Base-by-base conservation (phyloP, 2,329 filamentous ascomycete species). In the Fusarium miscanthi region DNA sequence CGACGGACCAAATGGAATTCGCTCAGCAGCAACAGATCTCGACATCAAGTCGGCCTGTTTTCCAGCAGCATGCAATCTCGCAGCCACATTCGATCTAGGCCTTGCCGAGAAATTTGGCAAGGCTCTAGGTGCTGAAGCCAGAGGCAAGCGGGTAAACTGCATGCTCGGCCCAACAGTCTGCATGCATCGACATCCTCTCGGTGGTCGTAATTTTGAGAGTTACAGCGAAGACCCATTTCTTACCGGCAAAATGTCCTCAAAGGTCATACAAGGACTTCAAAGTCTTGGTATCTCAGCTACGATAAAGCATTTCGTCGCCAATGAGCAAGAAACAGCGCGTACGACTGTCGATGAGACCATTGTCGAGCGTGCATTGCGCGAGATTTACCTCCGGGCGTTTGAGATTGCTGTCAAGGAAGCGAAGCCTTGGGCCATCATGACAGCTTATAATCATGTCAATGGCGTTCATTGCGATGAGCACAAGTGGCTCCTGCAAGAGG, bases 141-240 rank as follows among this genome's bases (percentile, higher is more conserved):
- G 76, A 19, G 77, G 74, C 57, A 95, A 95, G 81, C 91, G 91
- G 56, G 87, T 92, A 13, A 91, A 94, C 74, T 87, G 93, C 21
- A 88, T 92, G 73, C 85, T 95, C 14, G 93, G 91, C 5, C 93
- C 93, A 1, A 88, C 86, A 0, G 83, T 87, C 41, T 86, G 83
- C 72, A 85, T 86, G 41, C 84, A 86, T 43, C 81, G 85, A 9
- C 83, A 82, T 17, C 85, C 85, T 0, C 79, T 87, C 0, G 85
- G 85, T 11, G 85, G 85, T 8, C 82, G 85, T 37, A 84, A 84
- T 45, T 87, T 86, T 66, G 85, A 87, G 69, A 83, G 81, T 49
- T 84, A 85, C 61, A 83, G 81, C 31, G 84, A 87, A 69, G 85
- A 87, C 63, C 85, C 85, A 10, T 80, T 84, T 38, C 78, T 87